A percentile compares a stretch with the other conserved stretches of the same genome.
Conservation (phyloP, 257 asterid genomes). For the Agastache rugosa region DNA sequence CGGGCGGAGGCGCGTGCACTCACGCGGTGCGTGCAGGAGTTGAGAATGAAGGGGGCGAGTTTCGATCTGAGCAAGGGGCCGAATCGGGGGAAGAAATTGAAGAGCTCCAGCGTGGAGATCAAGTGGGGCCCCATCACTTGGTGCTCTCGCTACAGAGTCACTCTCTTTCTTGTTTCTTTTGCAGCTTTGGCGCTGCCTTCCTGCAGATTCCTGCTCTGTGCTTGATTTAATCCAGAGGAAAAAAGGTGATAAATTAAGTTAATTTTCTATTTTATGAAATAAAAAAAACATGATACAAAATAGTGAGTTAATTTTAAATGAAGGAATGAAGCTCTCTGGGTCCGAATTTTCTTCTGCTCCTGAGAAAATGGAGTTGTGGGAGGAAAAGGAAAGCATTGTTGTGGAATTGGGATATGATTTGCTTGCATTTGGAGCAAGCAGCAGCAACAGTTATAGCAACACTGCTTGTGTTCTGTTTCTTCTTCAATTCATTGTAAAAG, state of each 20-base stretch:
- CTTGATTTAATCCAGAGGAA: slow-evolving; percentile 21
- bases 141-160: slow-evolving; percentile 61
- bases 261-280: too few relatives aligned
- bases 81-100: slow-evolving; percentile 75
- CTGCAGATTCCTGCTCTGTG: slow-evolving; percentile 72
- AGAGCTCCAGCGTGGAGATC: slow-evolving; percentile 98
- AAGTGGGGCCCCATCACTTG: slow-evolving; percentile 84
- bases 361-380: not conserved
- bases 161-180: slow-evolving; percentile 65
- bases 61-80: slow-evolving; percentile 85
- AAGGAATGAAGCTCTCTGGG: slow-evolving; percentile 60
- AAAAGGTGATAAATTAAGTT: not conserved
- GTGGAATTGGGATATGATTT: not conserved
- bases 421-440: not conserved
- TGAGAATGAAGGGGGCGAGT: slow-evolving; percentile 95
- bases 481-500: not conserved
- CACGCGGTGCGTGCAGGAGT: slow-evolving; percentile 75
- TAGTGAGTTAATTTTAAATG: not conserved
- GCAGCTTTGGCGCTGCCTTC: slow-evolving; percentile 63
- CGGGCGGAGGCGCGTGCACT: slow-evolving; percentile 70
- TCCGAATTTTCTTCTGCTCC: slow-evolving; percentile 40
- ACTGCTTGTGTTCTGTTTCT: slow-evolving; percentile 54
- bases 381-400: slow-evolving; percentile 17
- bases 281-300: not conserved
- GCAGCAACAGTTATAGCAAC: slow-evolving; percentile 36